Base-by-base conservation (phyloP, 805 yeast species). In the Myxozyma udenii region DNA sequence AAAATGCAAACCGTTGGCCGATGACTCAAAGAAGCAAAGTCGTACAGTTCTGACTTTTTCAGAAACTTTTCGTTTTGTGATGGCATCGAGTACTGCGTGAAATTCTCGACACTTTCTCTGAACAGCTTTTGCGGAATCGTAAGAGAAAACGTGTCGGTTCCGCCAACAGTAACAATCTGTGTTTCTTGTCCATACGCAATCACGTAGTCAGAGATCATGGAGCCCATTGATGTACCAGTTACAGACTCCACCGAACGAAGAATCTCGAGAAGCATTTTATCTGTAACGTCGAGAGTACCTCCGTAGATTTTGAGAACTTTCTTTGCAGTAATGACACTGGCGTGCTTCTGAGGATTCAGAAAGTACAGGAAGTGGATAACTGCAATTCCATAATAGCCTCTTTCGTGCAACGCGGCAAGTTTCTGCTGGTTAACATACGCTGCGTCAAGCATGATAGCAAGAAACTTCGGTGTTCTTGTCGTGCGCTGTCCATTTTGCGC, bases 221-320 rank as follows among this genome's bases (percentile, higher is more conserved):
- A 12, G 12, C 12, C 12, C 6, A 6, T 26, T 26, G 32, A 41
- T 41, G 30, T 5, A n/a, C n/a, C n/a, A n/a, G n/a, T n/a, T n/a
- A n/a, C n/a, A 3, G 78, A 62, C 66, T 91, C 98, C 32, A 88
- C 71, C 11, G 66, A 64, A 48, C 74, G 72, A 41, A 91, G 64
- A 1, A 86, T 68, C 3, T 70, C 65, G 48, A 85, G 77, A 24
- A 91, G 63, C 1, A 89, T 51, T 47, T 78, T 64, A 63, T 91
- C 97, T 33, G 78, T 79, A 1, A 80, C 69, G 14, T 77, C 65
- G 2, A 73, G 68, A 0, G 90, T 74, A 3, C 95, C 96, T n/a
- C 68, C 66, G 63, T 85, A 88, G 41, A 78, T 71, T 4, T 68
- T 64, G 9, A 84, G 62, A 1, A 87, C 46, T 42, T 71, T 75